A percentile compares a stretch with the other conserved stretches of the same genome.
phyloP scores from a whole-genome alignment of 2,329 filamentous ascomycete species.

The Beauveria pseudobassiana region DNA sequence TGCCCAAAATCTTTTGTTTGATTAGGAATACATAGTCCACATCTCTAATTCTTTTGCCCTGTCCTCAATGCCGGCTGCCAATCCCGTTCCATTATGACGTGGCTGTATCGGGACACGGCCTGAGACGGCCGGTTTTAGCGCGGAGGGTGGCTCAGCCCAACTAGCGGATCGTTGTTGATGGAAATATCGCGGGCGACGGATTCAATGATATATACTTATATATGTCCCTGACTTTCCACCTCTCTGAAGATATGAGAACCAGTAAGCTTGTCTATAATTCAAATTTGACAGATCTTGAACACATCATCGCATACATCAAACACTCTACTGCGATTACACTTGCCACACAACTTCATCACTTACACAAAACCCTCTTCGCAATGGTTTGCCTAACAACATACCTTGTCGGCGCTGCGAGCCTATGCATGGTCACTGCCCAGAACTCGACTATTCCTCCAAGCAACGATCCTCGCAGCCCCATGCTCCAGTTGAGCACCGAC shows the following conservation, averaged over 20 bases:
- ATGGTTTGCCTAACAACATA: conserved; percentile 3
- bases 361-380: not conserved
- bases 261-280: not conserved
- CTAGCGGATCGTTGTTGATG: not conserved
- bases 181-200: not conserved
- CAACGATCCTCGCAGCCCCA: conserved; percentile 1
- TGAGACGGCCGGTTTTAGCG: not conserved
- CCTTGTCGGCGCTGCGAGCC: not conserved
- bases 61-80: conserved; percentile 1
- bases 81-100: conserved; percentile 7
- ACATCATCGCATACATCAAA: no score
- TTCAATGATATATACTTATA: not conserved
- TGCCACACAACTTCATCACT: not conserved
- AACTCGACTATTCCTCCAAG: not conserved
- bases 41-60: not conserved
- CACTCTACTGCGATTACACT: not conserved
- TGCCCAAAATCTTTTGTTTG: no score
- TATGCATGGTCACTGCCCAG: conserved; percentile 1
- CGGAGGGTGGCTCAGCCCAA: not conserved
- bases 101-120: not conserved
- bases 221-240: not conserved
- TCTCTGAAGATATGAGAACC: not conserved
- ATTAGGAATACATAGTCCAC: not conserved
- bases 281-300: no score
- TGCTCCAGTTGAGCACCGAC: conserved; percentile 18